Evolutionary conservation across 495 filamentous ascomycete species (phyloP), one percentile per base, ranked within the genome.

Genomic region (Penicillium coffeae): DNA sequence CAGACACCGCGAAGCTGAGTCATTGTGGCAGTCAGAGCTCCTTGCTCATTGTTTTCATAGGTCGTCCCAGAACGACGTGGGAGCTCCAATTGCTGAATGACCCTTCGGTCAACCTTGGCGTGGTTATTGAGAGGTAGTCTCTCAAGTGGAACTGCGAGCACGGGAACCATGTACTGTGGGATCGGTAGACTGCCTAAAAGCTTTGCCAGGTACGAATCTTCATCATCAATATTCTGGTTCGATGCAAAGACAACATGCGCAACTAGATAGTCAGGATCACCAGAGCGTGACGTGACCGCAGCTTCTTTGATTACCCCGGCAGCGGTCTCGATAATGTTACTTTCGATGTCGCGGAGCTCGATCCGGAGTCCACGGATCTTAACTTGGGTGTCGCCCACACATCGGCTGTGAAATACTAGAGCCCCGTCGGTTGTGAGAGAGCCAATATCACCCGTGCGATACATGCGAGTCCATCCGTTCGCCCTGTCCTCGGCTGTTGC

Each of bases 311-410:
- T 30, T 4, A 4, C 25, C 5, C 10, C 10, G 25, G 25, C 4
- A 30, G 25, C 25, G 25, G 5, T 4, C 25, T n/a, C n/a, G n/a
- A 30, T 10, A 30, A 30, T 30, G 25, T 4, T 30, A 10, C 5
- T 10, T 76, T 75, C 74, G 4, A 81, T 55, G 0, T 80, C 79
- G 3, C 51, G 21, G 0, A 82, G 58, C 1, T 82, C 77, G 3
- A 80, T 68, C 0, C 78, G 76, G 2, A 75, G 8, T 0, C 79
- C 79, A 2, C 69, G 60, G 0, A 83, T 34, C 48, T 83, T 82
- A 30, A 81, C 54, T 47, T 78, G 73, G 0, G 60, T 69, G 52
- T 76, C 52, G 2, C 74, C 75, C 0, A 45, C 51, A 6, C 77
- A 67, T 1, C 79, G 70, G 1, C 66, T 64, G 1, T 60, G 37